Conservation (phyloP, 106 monocot species). For the Dendrobium nobile region DNA sequence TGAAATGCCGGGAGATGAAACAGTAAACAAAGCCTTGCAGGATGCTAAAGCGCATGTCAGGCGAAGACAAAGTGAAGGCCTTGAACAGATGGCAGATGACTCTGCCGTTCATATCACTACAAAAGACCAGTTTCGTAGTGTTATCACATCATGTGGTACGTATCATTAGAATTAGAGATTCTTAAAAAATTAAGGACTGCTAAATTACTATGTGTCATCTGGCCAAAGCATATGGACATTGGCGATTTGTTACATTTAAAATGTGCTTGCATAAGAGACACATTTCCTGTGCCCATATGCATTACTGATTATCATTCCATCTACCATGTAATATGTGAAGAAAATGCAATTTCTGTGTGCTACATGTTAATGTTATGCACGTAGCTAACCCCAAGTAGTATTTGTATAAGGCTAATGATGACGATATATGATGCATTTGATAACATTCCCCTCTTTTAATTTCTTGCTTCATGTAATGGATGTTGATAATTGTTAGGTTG, state of each 20-base stretch:
- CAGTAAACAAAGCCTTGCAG: constrained; percentile 39
- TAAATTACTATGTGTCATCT: background rate
- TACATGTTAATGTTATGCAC: too few species aligned
- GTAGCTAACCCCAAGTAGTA: background rate
- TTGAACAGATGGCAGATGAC: background rate
- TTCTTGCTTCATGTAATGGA: background rate
- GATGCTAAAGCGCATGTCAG: constrained; percentile 37
- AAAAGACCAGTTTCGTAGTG: background rate
- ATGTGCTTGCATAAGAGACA: too few species aligned
- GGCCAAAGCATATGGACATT: background rate
- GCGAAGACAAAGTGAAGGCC: background rate
- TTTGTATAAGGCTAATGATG: background rate
- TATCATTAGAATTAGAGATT: background rate
- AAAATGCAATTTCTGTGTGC: too few species aligned
- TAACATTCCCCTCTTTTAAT: background rate
- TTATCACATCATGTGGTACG: background rate
- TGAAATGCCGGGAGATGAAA: constrained; percentile 60
- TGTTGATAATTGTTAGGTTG: background rate
- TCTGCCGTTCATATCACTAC: background rate
- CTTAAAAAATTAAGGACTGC: background rate
- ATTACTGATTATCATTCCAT: too few species aligned
- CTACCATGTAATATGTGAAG: too few species aligned
- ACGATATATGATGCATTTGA: background rate
- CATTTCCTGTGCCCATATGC: too few species aligned
- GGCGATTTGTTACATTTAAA: background rate